Evolutionary conservation across 257 asterid genomes (phyloP), one percentile per base, ranked within the genome.

Genomic region (Euphrasia confusa): DNA sequence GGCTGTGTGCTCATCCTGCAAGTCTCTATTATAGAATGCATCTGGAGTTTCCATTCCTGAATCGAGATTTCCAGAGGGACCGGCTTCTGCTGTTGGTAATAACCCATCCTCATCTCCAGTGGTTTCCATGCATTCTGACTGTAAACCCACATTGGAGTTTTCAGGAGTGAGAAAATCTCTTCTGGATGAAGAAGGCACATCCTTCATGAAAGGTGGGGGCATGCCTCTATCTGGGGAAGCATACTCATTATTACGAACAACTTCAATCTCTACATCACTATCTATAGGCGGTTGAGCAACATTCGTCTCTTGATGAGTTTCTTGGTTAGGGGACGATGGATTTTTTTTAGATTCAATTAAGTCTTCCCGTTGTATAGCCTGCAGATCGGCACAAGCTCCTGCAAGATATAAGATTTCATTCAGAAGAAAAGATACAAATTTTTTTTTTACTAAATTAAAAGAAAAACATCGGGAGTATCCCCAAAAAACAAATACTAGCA

Each of bases 351-450:
- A 70, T 54, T 81, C 57, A 10, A 58, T 50, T 14, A 50, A 58
- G 65, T 78, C 86, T 63, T 78, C 74, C 10, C 65, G 68, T 44
- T 71, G 74, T 47, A 78, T 37, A 58, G 74, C 72, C 10, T 32
- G 67, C 40, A 90, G 68, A 26, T 82, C 94, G 54, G 77, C 74
- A 58, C 81, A 88, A 64, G 72, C 18, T 63, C 98, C 96, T 90
- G 81, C 72, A 78, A 52, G 75, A 49, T 50, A 67, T 7, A 58
- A 10, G 47, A 45, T 33, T 40, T 27, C 13, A 33, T 64, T 60
- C 45, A 63, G 64, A 61, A 18, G 33, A 50, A 53, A 66, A 61
- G 12, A 10, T 7, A 37, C 42, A 37, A 35, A 37, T 21, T 21
- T 21, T 21, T 21, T 21, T 21, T 21, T 21, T 21, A 21, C 1